These are phyloP conservation scores for Trypanosoma avium DNA, from an alignment of 208 protist genomes.

Conservation along the genomic window DNA sequence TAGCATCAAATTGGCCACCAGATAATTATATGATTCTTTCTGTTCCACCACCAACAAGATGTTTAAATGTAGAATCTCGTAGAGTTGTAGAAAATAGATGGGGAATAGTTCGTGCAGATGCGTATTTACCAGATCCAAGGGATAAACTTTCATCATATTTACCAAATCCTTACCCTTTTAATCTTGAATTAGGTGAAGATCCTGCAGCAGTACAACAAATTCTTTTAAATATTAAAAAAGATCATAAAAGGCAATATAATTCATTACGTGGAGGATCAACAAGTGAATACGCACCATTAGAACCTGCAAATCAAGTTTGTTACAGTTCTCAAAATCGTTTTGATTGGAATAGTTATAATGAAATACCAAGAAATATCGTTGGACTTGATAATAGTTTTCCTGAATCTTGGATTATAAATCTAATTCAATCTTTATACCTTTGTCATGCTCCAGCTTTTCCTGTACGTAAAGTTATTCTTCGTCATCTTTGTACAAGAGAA, in stretches of 20 bases:
- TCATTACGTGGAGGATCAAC: slow-evolving; percentile 38
- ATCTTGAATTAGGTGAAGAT: slow-evolving; percentile 78
- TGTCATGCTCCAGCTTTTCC: slow-evolving; percentile 83
- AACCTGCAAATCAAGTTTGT: slow-evolving; percentile 79
- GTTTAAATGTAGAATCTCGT: slow-evolving; percentile 58
- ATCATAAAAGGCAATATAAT: slow-evolving; percentile 71
- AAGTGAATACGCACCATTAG: slow-evolving; percentile 75
- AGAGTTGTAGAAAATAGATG: slow-evolving; percentile 64
- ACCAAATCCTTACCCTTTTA: slow-evolving; percentile 88
- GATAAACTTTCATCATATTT: slow-evolving; percentile 77
- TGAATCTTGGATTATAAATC: slow-evolving; percentile 85
- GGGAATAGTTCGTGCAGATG: slow-evolving; percentile 74
- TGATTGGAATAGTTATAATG: slow-evolving; percentile 84
- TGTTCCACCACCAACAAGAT: slow-evolving; percentile 74
- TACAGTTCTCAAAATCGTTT: slow-evolving; percentile 81
- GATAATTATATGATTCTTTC: slow-evolving; percentile 89
- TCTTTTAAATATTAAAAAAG: slow-evolving; percentile 78
- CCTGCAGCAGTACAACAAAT: slow-evolving; percentile 65
- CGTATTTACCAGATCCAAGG: slow-evolving; percentile 80
- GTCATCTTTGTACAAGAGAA: slow-evolving; percentile 77
- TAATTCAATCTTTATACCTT: slow-evolving; percentile 85
- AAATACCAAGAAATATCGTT: slow-evolving; percentile 70
- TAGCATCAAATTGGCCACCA: slow-evolving; percentile 86
- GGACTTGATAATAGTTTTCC: slow-evolving; percentile 89
- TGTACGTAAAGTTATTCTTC: slow-evolving; percentile 75